Percentiles rank a stretch among this genome's conserved stretches.
phyloP scores from a whole-genome alignment of 1,284 basidiomycete species.

The Tilletia indica region DNA sequence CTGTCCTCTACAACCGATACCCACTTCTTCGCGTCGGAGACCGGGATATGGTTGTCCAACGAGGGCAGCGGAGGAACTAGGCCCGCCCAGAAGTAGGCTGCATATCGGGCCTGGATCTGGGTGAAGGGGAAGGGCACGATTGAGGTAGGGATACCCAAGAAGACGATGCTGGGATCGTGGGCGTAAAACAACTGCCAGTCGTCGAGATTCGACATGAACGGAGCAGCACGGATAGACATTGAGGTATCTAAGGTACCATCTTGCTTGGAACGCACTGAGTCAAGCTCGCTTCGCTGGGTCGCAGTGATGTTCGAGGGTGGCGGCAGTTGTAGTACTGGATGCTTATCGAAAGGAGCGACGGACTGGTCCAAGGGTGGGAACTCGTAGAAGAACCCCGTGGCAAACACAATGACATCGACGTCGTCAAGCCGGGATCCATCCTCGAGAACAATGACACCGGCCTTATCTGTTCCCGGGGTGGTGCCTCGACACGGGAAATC shows the following conservation, averaged over 20 bases:
- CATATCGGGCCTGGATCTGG: slow-evolving; percentile 40
- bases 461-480: background rate
- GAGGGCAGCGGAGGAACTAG: slow-evolving; percentile 3
- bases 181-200: slow-evolving; percentile 51
- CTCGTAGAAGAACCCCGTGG: slow-evolving; percentile 49
- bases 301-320: background rate
- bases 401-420: slow-evolving; percentile 51
- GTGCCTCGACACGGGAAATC: slow-evolving; percentile 27
- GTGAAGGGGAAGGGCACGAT: slow-evolving; percentile 52
- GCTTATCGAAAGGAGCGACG: slow-evolving; percentile 24
- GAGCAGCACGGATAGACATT: background rate
- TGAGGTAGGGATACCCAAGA: slow-evolving; percentile 43
- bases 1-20: background rate
- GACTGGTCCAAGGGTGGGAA: slow-evolving; percentile 35
- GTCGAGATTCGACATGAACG: slow-evolving; percentile 41
- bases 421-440: slow-evolving; percentile 24
- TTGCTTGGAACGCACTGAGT: background rate
- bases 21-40: slow-evolving; percentile 16
- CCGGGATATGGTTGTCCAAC: slow-evolving; percentile 3
- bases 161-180: slow-evolving; percentile 33
- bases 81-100: slow-evolving; percentile 24
- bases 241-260: background rate
- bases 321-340: slow-evolving; percentile 27
- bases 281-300: background rate
- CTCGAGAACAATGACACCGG: slow-evolving; percentile 26